A percentile compares a stretch with the other conserved stretches of the same genome.
These are phyloP conservation scores for Coemansia sp. DNA, from an alignment of 192 early-diverging fungal species.

Conservation along the genomic window DNA sequence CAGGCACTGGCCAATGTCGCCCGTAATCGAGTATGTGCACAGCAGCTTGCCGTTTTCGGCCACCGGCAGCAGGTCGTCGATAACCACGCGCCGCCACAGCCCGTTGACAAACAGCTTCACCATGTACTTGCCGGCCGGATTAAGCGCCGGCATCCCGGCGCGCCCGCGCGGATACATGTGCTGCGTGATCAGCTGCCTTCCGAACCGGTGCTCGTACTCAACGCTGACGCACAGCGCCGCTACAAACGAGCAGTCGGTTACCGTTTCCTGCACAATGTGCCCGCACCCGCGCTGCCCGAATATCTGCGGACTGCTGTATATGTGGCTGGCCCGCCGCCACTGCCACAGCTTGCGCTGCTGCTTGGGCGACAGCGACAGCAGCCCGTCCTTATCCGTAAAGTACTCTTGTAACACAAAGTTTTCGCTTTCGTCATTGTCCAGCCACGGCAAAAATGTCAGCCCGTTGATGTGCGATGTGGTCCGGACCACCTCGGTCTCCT, in stretches of 20 bases:
- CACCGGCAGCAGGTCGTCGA: conserved; percentile 87
- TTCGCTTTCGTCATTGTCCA: conserved; percentile 61
- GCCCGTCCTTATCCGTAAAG: conserved; percentile 80
- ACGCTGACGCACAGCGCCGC: conserved; percentile 85
- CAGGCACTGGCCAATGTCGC: conserved; percentile 59
- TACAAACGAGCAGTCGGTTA: conserved; percentile 95
- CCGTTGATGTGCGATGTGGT: conserved; percentile 71
- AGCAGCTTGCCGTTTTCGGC: conserved; percentile 68
- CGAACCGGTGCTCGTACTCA: conserved; percentile 70
- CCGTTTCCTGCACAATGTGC: conserved; percentile 79
- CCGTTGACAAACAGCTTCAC: conserved; percentile 87
- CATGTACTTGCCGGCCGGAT: conserved; percentile 86
- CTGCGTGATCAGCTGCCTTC: conserved; percentile 78
- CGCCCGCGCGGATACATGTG: conserved; percentile 85
- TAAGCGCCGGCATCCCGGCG: conserved; percentile 71
- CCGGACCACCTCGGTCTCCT: conserved; percentile 64
- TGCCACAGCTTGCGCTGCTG: conserved; percentile 70
- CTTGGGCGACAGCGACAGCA: conserved; percentile 66
- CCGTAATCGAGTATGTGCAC: conserved; percentile 80
- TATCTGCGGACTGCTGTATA: conserved; percentile 68
- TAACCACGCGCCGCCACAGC: conserved; percentile 73
- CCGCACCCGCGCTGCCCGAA: conserved; percentile 65
- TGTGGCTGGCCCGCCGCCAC: conserved; percentile 80
- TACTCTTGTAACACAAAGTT: conserved; percentile 51
- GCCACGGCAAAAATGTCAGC: conserved; percentile 74